Evolutionary conservation across 2,329 filamentous ascomycete species (phyloP), one percentile per base, ranked within the genome.

Genomic region (Fusarium albosuccineum): DNA sequence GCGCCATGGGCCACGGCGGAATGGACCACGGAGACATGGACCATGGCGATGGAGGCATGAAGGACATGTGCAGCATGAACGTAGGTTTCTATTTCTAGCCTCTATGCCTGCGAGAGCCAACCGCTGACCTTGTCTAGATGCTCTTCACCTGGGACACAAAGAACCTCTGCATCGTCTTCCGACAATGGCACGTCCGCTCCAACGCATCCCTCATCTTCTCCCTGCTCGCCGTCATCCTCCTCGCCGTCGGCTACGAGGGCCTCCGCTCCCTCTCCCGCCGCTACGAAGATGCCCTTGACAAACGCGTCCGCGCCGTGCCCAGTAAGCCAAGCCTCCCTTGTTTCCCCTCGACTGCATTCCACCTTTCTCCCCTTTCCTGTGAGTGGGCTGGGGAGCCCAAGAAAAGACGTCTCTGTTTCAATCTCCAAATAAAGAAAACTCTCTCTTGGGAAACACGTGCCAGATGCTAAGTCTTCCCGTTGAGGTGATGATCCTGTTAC

Each of bases 151-250:
- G 95, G 95, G 89, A 94, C 78, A 95, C 94, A 3, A 88, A 86
- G 58, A 92, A 98, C 81, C 92, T 99, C 68, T 99, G 96, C 86
- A 97, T 99, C 80, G 88, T 99, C 79, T 99, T 98, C 85, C 87
- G 86, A 73, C 89, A 90, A 80, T 99, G 96, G 96, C 94, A 92
- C 81, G 82, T 99, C 79, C 89, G 86, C 65, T 89, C 90, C 64
- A 89, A 90, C 4, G 75, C 87, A 53, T 91, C 91, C 34, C 90
- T 99, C 60, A 74, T 97, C 77, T 79, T 94, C 74, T 97, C 95
- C 29, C 89, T 99, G 63, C 73, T 96, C 70, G 92, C 89, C 70
- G 90, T 99, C 72, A 87, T 97, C 62, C 85, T 92, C 63, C 84
- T 99, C 68, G 92, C 91, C 34, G 93, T 94, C n/a, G 94, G 93